Evolutionary conservation across 768 basidiomycete species (phyloP).

Genomic region (Mycena vitilis): DNA sequence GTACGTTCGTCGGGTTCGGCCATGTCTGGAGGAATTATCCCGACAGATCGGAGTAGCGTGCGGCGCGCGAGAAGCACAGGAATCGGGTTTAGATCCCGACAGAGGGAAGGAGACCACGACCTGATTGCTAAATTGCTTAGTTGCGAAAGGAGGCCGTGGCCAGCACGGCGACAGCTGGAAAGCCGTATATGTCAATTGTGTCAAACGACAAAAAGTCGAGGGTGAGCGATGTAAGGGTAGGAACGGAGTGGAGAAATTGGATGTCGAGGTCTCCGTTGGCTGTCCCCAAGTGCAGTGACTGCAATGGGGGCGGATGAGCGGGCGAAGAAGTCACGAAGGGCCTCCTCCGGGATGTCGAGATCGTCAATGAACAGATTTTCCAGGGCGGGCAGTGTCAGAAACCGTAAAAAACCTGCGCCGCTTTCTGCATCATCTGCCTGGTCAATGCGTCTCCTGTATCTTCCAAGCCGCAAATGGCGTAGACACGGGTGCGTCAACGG

Average conservation of each 20-base stretch:
- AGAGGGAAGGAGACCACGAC: too few species aligned
- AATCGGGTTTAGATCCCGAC: too few species aligned
- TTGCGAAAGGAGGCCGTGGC: too few species aligned
- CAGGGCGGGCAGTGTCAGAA: slow-evolving; percentile 12
- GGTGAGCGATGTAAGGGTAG: not conserved
- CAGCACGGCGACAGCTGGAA: too few species aligned
- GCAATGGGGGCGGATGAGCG: slow-evolving; percentile 1
- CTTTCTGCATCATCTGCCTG: too few species aligned
- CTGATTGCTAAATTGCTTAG: too few species aligned
- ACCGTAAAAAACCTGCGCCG: not conserved
- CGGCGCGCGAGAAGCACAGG: too few species aligned
- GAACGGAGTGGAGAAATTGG: not conserved
- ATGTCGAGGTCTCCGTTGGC: too few species aligned
- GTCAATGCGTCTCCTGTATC: too few species aligned
- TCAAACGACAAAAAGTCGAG: not conserved
- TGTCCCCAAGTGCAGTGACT: not conserved
- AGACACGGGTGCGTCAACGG: not conserved
- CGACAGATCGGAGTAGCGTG: not conserved
- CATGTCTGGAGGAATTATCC: not conserved
- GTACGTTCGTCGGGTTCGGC: not conserved
- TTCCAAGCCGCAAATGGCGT: slow-evolving; percentile 12
- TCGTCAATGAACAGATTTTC: not conserved
- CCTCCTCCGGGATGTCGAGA: not conserved
- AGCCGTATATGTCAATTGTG: too few species aligned
- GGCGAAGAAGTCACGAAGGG: not conserved